Percentiles rank a stretch among this genome's conserved stretches.
Evolutionary conservation across 2,329 filamentous ascomycete species (phyloP).

Genomic region (Cryphonectria nitschkei): DNA sequence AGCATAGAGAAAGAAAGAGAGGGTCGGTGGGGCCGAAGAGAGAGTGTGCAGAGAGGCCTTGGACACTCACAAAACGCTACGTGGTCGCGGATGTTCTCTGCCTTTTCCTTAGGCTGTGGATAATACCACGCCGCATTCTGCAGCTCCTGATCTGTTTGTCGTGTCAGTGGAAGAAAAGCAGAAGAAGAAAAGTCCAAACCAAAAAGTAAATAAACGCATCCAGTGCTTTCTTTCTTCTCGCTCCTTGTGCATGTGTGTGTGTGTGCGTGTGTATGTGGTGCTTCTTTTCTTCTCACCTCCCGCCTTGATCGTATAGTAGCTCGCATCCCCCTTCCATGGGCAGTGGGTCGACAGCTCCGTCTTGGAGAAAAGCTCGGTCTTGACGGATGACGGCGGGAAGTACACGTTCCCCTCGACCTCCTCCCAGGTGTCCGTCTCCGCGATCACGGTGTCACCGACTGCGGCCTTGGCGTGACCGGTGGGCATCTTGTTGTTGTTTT

Average conservation of each 20-base stretch:
- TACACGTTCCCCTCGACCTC: constrained; percentile 64
- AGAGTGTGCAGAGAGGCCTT: neutral
- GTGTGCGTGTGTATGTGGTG: neutral
- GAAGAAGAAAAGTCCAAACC: neutral
- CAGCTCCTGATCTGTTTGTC: constrained; percentile 47
- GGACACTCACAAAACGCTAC: constrained; percentile 60
- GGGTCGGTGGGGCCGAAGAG: neutral
- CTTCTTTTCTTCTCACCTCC: constrained; percentile 41
- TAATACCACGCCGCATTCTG: constrained; percentile 65
- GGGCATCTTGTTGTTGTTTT: constrained; percentile 25
- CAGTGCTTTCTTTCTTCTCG: neutral
- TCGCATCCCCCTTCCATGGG: constrained; percentile 61
- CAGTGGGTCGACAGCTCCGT: constrained; percentile 54
- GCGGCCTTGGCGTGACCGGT: constrained; percentile 44
- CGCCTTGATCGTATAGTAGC: constrained; percentile 58
- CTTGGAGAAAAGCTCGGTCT: constrained; percentile 48
- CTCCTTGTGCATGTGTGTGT: neutral
- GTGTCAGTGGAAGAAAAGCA: neutral
- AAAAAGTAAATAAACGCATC: neutral
- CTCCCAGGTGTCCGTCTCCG: constrained; percentile 55
- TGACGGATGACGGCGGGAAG: constrained; percentile 51
- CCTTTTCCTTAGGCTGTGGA: constrained; percentile 51
- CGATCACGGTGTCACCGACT: constrained; percentile 53
- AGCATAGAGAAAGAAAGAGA: neutral
- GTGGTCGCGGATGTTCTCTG: constrained; percentile 55